Base-by-base conservation (phyloP, 805 yeast genomes). In the Wickerhamiella vanderwaltii region DNA sequence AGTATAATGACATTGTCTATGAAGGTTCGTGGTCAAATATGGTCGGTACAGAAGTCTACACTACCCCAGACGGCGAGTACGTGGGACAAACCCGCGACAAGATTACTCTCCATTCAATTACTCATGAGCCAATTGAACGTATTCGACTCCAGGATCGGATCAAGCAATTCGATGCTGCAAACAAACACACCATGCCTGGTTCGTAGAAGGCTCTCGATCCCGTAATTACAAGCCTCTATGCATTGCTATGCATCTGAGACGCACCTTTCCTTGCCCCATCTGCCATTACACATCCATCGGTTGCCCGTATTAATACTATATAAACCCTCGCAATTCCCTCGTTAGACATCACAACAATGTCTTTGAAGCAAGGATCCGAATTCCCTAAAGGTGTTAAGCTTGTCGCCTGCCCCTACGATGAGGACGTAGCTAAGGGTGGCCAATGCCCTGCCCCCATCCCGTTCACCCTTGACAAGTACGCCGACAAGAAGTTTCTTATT, bases 1-100 rank as follows among this genome's bases (percentile, higher is more conserved):
- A 71, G 50, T 61, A 75, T 11, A 78, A 79, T 30, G 68, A 70
- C 39, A 65, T 69, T 29, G 59, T 83, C 3, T 84, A 75, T 56
- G 73, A 75, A 57, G 91, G 94, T 1, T 62, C 66, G 17, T 87
- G 96, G 95, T 67, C 69, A 32, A 71, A 71, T 42, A 59, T 84
- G 2, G 77, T 83, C 1, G 97, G 97, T 0, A 80, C 93, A 0
- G 95, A 74, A 47, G 54, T 73, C 31, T 71, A 60, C 22, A 51
- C 60, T n/a, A 47, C 48, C 12, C 39, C 44, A 6, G 41, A 46
- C 12, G 60, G 59, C 11, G 60, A 59, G 23, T 51, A 48, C 13
- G 35, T 51, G 12, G 62, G 59, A 17, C 42, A 44, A 31, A 35
- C 58, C 1, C 36, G 56, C 4, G 44, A 51, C 19, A 48, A 61